Conservation (phyloP, 495 filamentous ascomycete species). For the Delitschia confertaspora region DNA sequence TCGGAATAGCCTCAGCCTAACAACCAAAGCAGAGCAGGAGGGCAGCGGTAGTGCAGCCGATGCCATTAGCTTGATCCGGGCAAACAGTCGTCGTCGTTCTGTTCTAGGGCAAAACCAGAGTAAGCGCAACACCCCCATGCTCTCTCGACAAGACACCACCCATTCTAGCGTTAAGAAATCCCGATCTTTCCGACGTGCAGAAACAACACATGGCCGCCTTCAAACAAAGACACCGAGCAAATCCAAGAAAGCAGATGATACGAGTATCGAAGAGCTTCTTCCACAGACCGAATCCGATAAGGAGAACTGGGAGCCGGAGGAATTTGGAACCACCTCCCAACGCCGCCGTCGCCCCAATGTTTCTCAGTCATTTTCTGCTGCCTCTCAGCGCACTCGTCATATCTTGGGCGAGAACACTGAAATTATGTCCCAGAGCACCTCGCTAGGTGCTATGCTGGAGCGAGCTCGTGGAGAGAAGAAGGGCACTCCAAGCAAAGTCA, state of each 20-base stretch:
- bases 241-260: slow-evolving; percentile 1
- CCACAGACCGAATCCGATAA: slow-evolving; percentile 75
- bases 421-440: slow-evolving; percentile 23
- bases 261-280: slow-evolving; percentile 13
- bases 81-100: slow-evolving; percentile 45
- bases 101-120: slow-evolving; percentile 43
- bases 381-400: slow-evolving; percentile 14
- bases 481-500: not conserved
- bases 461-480: slow-evolving; percentile 1
- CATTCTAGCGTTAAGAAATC: slow-evolving; percentile 26
- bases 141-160: slow-evolving; percentile 14
- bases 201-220: slow-evolving; percentile 58
- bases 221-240: slow-evolving; percentile 47
- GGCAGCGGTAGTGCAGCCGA: slow-evolving; percentile 60
- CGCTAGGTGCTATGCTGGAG: slow-evolving; percentile 19
- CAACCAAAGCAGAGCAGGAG: slow-evolving; percentile 61
- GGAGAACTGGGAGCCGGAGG: slow-evolving; percentile 74
- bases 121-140: slow-evolving; percentile 48
- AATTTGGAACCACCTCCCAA: not conserved
- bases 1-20: slow-evolving; percentile 51
- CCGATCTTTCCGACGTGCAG: slow-evolving; percentile 45
- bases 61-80: slow-evolving; percentile 61
- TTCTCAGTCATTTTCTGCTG: not conserved
- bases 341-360: not conserved
- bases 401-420: slow-evolving; percentile 27